Evolutionary conservation across 345 rosid species (phyloP).

Genomic region (Eucalyptus coolabah): DNA sequence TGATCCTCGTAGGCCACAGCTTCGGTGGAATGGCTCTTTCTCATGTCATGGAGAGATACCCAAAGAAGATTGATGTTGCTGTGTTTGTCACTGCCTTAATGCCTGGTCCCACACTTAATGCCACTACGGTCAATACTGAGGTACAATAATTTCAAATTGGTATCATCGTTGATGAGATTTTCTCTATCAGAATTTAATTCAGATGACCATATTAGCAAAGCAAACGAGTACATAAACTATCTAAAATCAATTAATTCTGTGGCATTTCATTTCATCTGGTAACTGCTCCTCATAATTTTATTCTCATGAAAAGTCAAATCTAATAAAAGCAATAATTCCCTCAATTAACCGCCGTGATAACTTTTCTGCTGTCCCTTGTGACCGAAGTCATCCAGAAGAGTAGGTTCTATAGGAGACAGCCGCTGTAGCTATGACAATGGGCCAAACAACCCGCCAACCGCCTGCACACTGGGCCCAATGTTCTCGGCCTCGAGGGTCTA

Average conservation of each 20-base stretch:
- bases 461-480: constrained; percentile 15
- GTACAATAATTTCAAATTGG: not conserved
- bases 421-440: constrained; percentile 19
- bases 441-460: constrained; percentile 22
- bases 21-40: constrained; percentile 18
- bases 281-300: not conserved
- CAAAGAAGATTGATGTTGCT: not conserved
- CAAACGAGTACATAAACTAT: not conserved
- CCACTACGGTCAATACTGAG: constrained; percentile 8
- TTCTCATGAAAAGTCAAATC: too few relatives aligned
- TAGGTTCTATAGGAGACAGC: constrained; percentile 17
- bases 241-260: not conserved
- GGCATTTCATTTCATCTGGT: not conserved
- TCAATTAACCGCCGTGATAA: not conserved
- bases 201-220: not conserved
- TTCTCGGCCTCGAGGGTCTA: constrained; percentile 12
- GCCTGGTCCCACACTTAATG: constrained; percentile 23
- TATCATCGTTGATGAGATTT: not conserved
- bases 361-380: not conserved
- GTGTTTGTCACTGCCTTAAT: constrained; percentile 12
- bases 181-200: not conserved
- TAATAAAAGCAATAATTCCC: not conserved
- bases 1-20: constrained; percentile 27
- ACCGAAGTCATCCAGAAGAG: constrained; percentile 4
- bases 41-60: constrained; percentile 17